Evolutionary conservation across 2,329 filamentous ascomycete genomes (phyloP).

Genomic region (Cladophialophora yegresii): DNA sequence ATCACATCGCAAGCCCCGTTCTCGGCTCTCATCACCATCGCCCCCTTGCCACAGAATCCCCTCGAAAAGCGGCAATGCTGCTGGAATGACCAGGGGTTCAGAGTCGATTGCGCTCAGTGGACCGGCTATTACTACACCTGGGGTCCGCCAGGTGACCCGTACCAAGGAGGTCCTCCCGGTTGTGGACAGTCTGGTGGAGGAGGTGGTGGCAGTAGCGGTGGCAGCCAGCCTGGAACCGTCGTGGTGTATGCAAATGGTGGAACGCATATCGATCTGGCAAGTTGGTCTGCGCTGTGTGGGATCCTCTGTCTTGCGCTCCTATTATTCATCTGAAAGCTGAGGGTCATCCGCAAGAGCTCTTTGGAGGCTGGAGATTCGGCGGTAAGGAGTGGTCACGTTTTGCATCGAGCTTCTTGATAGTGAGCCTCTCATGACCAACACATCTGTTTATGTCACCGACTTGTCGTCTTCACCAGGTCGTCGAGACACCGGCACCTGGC

Average conservation of each 20-base stretch:
- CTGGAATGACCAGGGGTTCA: slow-evolving; percentile 37
- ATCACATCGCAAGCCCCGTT: slow-evolving; percentile 12
- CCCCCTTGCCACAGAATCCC: slow-evolving; percentile 31
- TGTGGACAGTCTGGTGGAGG: slow-evolving; percentile 23
- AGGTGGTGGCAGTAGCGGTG: slow-evolving; percentile 12
- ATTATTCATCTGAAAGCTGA: slow-evolving; percentile 23
- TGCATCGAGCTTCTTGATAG: not conserved
- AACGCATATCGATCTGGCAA: slow-evolving; percentile 13
- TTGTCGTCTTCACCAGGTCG: not conserved
- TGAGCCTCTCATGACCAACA: not conserved
- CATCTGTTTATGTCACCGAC: not conserved
- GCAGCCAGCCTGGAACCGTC: slow-evolving; percentile 16
- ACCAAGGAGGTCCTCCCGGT: slow-evolving; percentile 32
- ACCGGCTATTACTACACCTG: slow-evolving; percentile 38
- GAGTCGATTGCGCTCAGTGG: slow-evolving; percentile 37
- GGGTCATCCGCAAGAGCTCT: not conserved
- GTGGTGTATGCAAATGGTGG: slow-evolving; percentile 26
- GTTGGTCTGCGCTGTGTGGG: slow-evolving; percentile 22
- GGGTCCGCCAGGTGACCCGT: slow-evolving; percentile 35
- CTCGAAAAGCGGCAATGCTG: slow-evolving; percentile 35
- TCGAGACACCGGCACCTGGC: not conserved
- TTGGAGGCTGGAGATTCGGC: not conserved
- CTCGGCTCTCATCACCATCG: slow-evolving; percentile 33
- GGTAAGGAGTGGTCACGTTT: not conserved
- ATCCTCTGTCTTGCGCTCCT: slow-evolving; percentile 20